These are phyloP conservation scores for Cyclotella choctawhatcheeana DNA, from an alignment of 108 stramenopile genomes.

Conservation along the genomic window DNA sequence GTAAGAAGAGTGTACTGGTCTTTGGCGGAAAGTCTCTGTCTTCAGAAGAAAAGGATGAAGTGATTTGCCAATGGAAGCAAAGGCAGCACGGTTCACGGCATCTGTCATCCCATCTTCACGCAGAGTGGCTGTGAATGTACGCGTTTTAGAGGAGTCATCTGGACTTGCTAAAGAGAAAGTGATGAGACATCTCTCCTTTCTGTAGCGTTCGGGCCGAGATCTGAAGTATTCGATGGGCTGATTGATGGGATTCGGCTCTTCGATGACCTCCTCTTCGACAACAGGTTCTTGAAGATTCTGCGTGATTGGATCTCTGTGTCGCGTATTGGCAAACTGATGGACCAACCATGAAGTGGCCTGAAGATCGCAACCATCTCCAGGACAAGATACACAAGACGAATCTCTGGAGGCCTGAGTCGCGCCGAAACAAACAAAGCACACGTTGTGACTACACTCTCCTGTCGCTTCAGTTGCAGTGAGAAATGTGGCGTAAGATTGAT, in stretches of 20 bases:
- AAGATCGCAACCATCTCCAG: not conserved
- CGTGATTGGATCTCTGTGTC: not conserved
- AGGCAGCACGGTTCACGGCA: not conserved
- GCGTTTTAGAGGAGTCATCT: not conserved
- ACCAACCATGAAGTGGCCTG: not conserved
- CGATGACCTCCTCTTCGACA: too few relatives aligned
- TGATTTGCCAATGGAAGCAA: not conserved
- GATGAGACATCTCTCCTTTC: not conserved
- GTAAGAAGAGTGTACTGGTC: not conserved
- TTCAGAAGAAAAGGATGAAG: not conserved
- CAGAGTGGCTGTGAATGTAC: not conserved
- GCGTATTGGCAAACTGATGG: not conserved
- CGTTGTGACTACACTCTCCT: not conserved
- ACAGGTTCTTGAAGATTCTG: too few relatives aligned
- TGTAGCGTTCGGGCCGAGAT: not conserved
- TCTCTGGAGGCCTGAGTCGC: not conserved
- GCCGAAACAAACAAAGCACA: not conserved
- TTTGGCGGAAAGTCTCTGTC: not conserved
- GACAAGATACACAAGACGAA: not conserved
- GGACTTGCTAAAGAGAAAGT: not conserved
- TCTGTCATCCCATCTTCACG: not conserved
- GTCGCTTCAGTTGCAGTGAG: too few relatives aligned
- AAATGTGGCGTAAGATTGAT: too few relatives aligned
- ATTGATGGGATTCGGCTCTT: not conserved
- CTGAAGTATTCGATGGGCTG: not conserved